These are phyloP conservation scores for Paramecium bursaria DNA, from an alignment of 73 alveolate genomes.

Conservation along the genomic window DNA sequence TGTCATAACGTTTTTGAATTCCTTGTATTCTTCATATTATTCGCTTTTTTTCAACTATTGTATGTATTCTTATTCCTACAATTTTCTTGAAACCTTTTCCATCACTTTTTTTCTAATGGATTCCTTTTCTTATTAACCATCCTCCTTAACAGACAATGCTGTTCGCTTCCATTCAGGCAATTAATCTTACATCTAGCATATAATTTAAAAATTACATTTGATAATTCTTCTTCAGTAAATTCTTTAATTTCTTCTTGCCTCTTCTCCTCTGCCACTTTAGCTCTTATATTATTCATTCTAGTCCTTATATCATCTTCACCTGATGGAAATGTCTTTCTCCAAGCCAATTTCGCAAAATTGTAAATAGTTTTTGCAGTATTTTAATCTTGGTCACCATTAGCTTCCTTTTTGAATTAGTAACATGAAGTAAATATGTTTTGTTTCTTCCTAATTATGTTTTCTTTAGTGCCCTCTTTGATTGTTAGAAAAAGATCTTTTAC, in stretches of 20 bases:
- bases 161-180: slow-evolving; percentile 57
- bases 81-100: slow-evolving; percentile 20
- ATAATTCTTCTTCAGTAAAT: slow-evolving; percentile 38
- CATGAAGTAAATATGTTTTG: neutral
- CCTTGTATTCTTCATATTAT: neutral
- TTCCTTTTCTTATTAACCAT: neutral
- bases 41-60: slow-evolving; percentile 11
- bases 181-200: slow-evolving; percentile 40
- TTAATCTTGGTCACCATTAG: slow-evolving; percentile 6
- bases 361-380: slow-evolving; percentile 23
- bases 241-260: slow-evolving; percentile 17
- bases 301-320: slow-evolving; percentile 57
- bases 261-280: slow-evolving; percentile 54
- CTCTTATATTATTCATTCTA: slow-evolving; percentile 26
- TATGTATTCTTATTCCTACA: neutral
- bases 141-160: slow-evolving; percentile 2
- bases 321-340: slow-evolving; percentile 54
- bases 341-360: slow-evolving; percentile 50
- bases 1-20: slow-evolving; percentile 51
- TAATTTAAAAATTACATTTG: slow-evolving; percentile 17
- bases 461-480: slow-evolving; percentile 12
- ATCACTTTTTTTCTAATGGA: neutral
- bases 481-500: slow-evolving; percentile 23
- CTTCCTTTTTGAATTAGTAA: slow-evolving; percentile 7
- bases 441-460: neutral